A percentile compares a stretch with the other conserved stretches of the same genome.
phyloP scores from a whole-genome alignment of 768 basidiomycete genomes.

The Tricholomella constricta region DNA sequence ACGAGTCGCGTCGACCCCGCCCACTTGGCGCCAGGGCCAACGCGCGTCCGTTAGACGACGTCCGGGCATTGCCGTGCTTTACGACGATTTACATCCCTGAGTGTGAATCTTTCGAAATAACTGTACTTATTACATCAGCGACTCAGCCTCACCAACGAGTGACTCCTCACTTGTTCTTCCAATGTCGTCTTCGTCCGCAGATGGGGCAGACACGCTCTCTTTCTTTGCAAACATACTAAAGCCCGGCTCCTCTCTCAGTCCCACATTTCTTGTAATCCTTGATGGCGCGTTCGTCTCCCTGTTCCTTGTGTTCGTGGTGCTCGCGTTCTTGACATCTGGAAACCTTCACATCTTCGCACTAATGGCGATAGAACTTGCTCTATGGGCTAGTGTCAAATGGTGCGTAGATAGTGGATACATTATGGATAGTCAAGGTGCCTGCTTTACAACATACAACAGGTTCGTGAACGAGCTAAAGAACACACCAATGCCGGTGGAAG shows the following conservation, averaged over 20 bases:
- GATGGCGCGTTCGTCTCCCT: slow-evolving; percentile 63
- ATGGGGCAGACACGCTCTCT: slow-evolving; percentile 15
- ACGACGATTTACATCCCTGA: no score
- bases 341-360: slow-evolving; percentile 70
- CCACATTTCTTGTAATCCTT: slow-evolving; percentile 62
- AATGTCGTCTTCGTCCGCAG: slow-evolving; percentile 3
- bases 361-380: slow-evolving; percentile 60
- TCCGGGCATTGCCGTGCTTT: no score
- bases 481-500: slow-evolving; percentile 21
- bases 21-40: neutral
- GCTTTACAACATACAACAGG: slow-evolving; percentile 41
- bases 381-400: slow-evolving; percentile 88
- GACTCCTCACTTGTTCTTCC: neutral
- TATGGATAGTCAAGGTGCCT: neutral
- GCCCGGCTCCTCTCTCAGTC: slow-evolving; percentile 78
- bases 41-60: neutral
- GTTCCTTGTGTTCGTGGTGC: slow-evolving; percentile 56
- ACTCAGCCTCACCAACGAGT: neutral
- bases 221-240: slow-evolving; percentile 63
- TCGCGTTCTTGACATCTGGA: slow-evolving; percentile 62
- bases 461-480: slow-evolving; percentile 65
- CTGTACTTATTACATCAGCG: slow-evolving; percentile 15
- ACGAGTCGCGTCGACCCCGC: no score
- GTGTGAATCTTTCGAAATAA: no score
- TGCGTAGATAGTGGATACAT: slow-evolving; percentile 31